Base-by-base conservation (phyloP, 1,284 basidiomycete species). In the Irpex sp. region DNA sequence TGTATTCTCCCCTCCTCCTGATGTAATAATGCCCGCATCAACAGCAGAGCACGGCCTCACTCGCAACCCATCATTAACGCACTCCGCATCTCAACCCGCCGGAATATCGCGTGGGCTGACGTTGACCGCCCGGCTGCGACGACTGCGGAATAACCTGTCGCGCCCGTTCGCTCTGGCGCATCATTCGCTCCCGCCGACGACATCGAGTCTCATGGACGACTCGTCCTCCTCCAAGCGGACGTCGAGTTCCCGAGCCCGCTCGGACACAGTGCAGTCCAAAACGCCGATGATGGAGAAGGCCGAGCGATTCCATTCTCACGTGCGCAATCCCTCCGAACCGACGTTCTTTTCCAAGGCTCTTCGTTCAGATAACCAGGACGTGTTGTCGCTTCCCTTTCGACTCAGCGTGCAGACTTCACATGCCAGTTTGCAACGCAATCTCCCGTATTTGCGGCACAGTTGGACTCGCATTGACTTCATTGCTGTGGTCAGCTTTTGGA, bases 381-480 rank as follows among this genome's bases (percentile, higher is more conserved):
- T 73, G 1, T 75, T 89, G 33, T 77, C 83, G 1, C 79, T 90
- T 5, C 91, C 91, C 0, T 93, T 93, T 70, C 81, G 82, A 31
- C 74, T 92, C 17, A 88, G 83, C 67, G 78, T 93, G 17, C 76
- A 77, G 19, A 76, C 83, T 50, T 75, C 83, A 0, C 82, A 81
- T 60, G 76, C 81, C 61, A 86, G 85, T 67, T 82, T 84, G 15
- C 76, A 75, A 35, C 79, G 85, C 56, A 90, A 90, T 68, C 76
- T 92, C 2, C 94, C 97, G 0, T 99, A 95, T 72, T 80, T 98
- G 3, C 85, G 97, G 3, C 95, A 98, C 71, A 94, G 92, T 60
- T 98, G 96, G 95, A 93, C 90, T 68, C 84, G 96, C 36, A 90
- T 97, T 62, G 96, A 99, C 74, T 86, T 92, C 66, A 76, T 98